Conservation (phyloP, 495 filamentous ascomycete species). For the Lasiosphaeriaceae sp. region DNA sequence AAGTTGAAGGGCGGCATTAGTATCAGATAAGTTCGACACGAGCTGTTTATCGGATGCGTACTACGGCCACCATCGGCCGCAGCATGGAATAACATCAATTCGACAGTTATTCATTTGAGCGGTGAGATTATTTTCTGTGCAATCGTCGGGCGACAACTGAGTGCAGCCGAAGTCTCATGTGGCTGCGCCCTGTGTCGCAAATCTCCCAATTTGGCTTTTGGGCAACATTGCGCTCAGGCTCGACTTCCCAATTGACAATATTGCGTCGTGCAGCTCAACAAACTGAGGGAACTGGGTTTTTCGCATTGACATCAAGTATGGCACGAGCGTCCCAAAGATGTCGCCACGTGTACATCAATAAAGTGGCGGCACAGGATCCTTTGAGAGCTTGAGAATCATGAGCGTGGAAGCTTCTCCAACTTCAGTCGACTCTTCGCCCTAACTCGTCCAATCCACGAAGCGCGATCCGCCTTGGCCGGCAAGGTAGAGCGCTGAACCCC, state of each 20-base stretch:
- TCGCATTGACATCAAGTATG: conserved; percentile 15
- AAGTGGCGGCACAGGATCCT: not conserved
- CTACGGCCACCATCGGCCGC: not conserved
- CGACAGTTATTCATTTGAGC: not conserved
- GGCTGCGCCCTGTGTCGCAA: conserved; percentile 24
- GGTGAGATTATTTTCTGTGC: not conserved
- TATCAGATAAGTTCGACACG: not conserved
- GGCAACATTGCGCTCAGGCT: conserved; percentile 27
- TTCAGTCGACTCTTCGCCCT: conserved; percentile 1
- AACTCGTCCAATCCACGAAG: not conserved
- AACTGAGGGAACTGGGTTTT: conserved; percentile 8
- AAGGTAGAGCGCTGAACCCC: too few relatives aligned
- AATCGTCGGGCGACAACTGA: not conserved
- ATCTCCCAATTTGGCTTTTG: conserved; percentile 22
- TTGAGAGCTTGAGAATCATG: not conserved
- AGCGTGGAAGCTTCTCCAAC: not conserved
- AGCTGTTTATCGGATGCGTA: not conserved
- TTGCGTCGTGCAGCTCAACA: conserved; percentile 17
- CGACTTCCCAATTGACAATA: conserved; percentile 21
- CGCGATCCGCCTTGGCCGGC: not conserved
- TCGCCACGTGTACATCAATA: conserved; percentile 4
- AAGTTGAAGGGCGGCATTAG: not conserved
- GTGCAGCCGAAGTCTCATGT: conserved; percentile 21
- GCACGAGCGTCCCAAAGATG: not conserved
- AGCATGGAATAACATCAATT: not conserved